A percentile compares a stretch with the other conserved stretches of the same genome.
phyloP scores from a whole-genome alignment of 768 basidiomycete species.

The Lentinula sp. region DNA sequence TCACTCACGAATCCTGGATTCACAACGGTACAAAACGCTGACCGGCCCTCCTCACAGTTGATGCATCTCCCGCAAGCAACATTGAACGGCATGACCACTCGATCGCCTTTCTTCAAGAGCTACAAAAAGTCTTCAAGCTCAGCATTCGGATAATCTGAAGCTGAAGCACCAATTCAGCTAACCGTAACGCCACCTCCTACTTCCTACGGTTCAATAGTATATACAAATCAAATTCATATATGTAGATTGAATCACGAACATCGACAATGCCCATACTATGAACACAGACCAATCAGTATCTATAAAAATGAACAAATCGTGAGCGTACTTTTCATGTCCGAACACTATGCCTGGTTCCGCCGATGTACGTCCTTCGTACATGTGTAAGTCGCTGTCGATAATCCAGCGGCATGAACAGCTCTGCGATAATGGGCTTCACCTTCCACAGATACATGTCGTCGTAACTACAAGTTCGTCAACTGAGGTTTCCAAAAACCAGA shows the following conservation, averaged over 20 bases:
- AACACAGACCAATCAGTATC: neutral
- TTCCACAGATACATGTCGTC: slow-evolving; percentile 47
- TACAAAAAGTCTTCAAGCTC: slow-evolving; percentile 10
- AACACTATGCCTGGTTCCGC: slow-evolving; percentile 45
- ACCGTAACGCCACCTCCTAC: slow-evolving; percentile 39
- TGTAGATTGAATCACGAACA: slow-evolving; percentile 15
- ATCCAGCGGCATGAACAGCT: neutral
- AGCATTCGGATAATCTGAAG: neutral
- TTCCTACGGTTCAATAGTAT: slow-evolving; percentile 22
- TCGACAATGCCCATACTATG: slow-evolving; percentile 46
- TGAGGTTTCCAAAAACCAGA: slow-evolving; percentile 1
- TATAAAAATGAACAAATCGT: neutral
- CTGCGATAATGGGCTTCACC: slow-evolving; percentile 17
- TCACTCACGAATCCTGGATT: slow-evolving; percentile 50
- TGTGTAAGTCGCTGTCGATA: slow-evolving; percentile 38
- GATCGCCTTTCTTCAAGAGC: slow-evolving; percentile 49
- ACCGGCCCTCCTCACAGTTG: slow-evolving; percentile 48
- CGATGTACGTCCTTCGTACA: slow-evolving; percentile 52
- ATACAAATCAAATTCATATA: neutral
- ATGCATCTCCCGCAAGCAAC: slow-evolving; percentile 52
- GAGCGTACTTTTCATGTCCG: slow-evolving; percentile 45
- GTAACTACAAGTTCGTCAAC: slow-evolving; percentile 29
- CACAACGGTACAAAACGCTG: slow-evolving; percentile 52
- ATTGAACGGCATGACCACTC: slow-evolving; percentile 59
- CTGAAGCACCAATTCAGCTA: slow-evolving; percentile 7